These are phyloP conservation scores for Lobosporangium transversale DNA, from an alignment of 192 early-diverging fungal species.

Conservation along the genomic window DNA sequence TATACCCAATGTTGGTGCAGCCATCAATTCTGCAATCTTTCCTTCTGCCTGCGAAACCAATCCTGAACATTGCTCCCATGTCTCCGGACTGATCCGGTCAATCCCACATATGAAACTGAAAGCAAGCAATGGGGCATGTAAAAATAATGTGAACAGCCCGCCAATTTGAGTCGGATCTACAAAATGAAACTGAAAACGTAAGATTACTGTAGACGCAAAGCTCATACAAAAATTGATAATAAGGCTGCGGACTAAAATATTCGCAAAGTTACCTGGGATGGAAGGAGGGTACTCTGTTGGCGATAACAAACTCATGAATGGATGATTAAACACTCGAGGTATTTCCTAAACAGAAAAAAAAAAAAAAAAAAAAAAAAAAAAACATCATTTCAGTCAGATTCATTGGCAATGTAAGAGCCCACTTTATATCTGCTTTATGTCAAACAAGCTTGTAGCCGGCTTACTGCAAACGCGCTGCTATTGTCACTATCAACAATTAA, in stretches of 20 bases:
- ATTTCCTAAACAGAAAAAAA: slow-evolving; percentile 63
- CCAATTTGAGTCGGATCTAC: slow-evolving; percentile 75
- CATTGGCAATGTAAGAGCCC: too few species aligned
- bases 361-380: slow-evolving; percentile 1
- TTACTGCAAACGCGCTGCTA: slow-evolving; percentile 83
- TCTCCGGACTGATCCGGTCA: slow-evolving; percentile 64
- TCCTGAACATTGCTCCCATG: slow-evolving; percentile 76
- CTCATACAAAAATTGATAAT: neutral
- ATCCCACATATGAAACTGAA: slow-evolving; percentile 86
- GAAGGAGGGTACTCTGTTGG: slow-evolving; percentile 85
- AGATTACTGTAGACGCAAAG: neutral
- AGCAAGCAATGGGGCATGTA: slow-evolving; percentile 90
- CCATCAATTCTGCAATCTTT: slow-evolving; percentile 65
- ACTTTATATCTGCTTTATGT: too few species aligned
- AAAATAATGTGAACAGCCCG: slow-evolving; percentile 93
- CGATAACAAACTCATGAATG: slow-evolving; percentile 89
- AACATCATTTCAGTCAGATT: neutral
- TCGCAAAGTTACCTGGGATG: slow-evolving; percentile 82
- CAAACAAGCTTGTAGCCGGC: too few species aligned
- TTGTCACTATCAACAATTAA: slow-evolving; percentile 94
- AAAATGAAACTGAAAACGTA: neutral
- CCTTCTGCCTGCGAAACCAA: slow-evolving; percentile 62
- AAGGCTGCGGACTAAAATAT: too few species aligned
- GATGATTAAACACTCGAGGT: slow-evolving; percentile 87
- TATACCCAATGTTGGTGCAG: slow-evolving; percentile 49